Percentiles rank a stretch among this genome's conserved stretches.
Conservation (phyloP, 345 rosid genomes). For the Euphorbia lathyris region DNA sequence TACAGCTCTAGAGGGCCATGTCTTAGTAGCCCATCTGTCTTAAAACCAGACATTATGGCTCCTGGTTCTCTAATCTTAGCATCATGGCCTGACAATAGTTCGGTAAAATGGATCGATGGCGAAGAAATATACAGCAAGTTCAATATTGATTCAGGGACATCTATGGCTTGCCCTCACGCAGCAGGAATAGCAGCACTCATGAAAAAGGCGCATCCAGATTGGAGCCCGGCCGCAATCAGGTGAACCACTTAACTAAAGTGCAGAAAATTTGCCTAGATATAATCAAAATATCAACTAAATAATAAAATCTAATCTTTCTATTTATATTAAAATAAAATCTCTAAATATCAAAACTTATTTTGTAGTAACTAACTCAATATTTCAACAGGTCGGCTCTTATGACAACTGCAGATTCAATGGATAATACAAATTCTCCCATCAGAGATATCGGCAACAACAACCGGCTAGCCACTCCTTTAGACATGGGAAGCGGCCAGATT, state of each 20-base stretch:
- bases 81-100: constrained; percentile 40
- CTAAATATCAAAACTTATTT: too few species aligned
- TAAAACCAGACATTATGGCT: constrained; percentile 55
- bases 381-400: constrained; percentile 46
- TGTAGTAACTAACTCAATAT: too few species aligned
- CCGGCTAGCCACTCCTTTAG: constrained; percentile 20
- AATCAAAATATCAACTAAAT: too few species aligned
- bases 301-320: too few species aligned
- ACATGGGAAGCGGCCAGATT: constrained; percentile 49
- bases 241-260: too few species aligned
- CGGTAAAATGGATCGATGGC: constrained; percentile 9
- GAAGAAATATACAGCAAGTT: constrained; percentile 21
- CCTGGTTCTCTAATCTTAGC: constrained; percentile 47
- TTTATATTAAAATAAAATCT: too few species aligned
- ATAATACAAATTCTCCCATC: constrained; percentile 17
- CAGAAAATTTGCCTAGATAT: too few species aligned
- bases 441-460: constrained; percentile 21
- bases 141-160: constrained; percentile 49
- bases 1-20: constrained; percentile 66
- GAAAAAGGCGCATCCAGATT: constrained; percentile 44
- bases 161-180: constrained; percentile 56
- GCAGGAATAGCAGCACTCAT: constrained; percentile 53
- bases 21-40: constrained; percentile 32
- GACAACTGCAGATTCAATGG: constrained; percentile 41
- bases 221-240: constrained; percentile 54